These are phyloP conservation scores for Spathaspora hagerdaliae DNA, from an alignment of 805 yeast genomes.

Conservation along the genomic window DNA sequence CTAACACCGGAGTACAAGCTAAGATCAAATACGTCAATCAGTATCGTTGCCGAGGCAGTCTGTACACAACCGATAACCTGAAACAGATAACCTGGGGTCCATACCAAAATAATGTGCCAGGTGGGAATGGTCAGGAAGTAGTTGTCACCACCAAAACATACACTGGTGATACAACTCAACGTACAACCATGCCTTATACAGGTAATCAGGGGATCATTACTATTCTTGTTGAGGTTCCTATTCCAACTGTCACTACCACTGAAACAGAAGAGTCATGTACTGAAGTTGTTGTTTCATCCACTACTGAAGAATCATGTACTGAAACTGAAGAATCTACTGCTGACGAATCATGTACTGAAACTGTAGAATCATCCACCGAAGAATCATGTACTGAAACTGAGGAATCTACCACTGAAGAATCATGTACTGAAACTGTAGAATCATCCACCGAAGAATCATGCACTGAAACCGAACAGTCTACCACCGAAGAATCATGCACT, in stretches of 20 bases:
- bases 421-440: too few relatives aligned
- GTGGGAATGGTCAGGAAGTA: conserved; percentile 11
- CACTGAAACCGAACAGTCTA: too few relatives aligned
- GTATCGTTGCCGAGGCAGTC: conserved; percentile 7
- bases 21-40: conserved; percentile 5
- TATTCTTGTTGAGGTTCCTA: conserved; percentile 19
- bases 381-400: too few relatives aligned
- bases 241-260: conserved; percentile 11
- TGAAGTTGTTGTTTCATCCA: too few relatives aligned
- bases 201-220: conserved; percentile 17
- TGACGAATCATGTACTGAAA: too few relatives aligned
- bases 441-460: too few relatives aligned
- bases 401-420: too few relatives aligned
- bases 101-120: conserved; percentile 5
- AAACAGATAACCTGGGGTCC: conserved; percentile 3
- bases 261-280: too few relatives aligned
- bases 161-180: conserved; percentile 14
- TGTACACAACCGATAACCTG: conserved; percentile 8
- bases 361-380: too few relatives aligned
- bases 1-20: conserved; percentile 8
- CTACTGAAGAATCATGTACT: too few relatives aligned
- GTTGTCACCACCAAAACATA: conserved; percentile 15
- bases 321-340: too few relatives aligned
- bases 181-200: conserved; percentile 15
- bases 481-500: too few relatives aligned